Evolutionary conservation across 139 green algal genomes (phyloP).

Genomic region (Coelastrella sp.): DNA sequence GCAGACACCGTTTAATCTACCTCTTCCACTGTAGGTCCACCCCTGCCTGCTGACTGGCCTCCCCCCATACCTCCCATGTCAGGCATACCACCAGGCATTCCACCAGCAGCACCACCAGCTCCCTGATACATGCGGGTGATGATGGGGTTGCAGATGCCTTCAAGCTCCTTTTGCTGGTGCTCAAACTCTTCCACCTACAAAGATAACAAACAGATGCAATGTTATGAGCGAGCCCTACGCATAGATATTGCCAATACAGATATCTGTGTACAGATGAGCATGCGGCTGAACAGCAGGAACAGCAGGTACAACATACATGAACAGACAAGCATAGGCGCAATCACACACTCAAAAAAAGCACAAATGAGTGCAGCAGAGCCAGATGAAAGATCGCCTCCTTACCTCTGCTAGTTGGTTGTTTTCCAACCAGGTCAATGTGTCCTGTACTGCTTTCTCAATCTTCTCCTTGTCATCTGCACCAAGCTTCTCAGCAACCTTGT

Average conservation of each 20-base stretch:
- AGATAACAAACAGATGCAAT: constrained; percentile 23
- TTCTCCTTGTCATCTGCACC: constrained; percentile 88
- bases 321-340: background rate
- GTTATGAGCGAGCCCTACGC: no score
- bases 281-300: background rate
- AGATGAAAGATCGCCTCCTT: background rate
- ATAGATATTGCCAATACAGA: no score
- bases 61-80: constrained; percentile 46
- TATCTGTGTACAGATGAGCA: background rate
- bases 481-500: constrained; percentile 89
- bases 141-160: constrained; percentile 94
- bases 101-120: constrained; percentile 57
- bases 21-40: constrained; percentile 89
- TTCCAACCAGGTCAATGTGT: constrained; percentile 93
- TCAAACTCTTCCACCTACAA: constrained; percentile 93
- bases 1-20: constrained; percentile 77
- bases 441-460: constrained; percentile 89
- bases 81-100: constrained; percentile 62
- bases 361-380: background rate
- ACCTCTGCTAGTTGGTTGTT: constrained; percentile 94
- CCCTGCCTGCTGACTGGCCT: constrained; percentile 32
- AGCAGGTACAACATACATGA: no score
- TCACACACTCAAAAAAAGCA: background rate
- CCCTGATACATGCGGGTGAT: constrained; percentile 84
- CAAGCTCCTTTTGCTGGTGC: constrained; percentile 97